Evolutionary conservation across 1,139 yeast genomes (phyloP).

Genomic region (Kurtzmaniella quercitrusa): DNA sequence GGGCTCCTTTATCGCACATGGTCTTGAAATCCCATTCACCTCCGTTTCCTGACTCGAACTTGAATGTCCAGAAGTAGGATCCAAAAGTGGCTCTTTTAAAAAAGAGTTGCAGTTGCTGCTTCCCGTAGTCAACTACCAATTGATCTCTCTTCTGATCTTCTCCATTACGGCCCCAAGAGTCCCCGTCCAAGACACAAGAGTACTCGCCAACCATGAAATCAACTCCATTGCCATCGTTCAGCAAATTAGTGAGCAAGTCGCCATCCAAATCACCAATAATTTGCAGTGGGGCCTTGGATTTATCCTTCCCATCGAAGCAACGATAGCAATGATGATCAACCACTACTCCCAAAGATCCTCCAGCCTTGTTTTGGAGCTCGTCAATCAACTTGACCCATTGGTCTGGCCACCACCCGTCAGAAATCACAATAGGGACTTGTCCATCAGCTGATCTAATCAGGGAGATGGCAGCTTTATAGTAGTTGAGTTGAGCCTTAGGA

Average conservation of each 20-base stretch:
- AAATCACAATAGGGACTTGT: slow-evolving; percentile 67
- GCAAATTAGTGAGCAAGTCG: slow-evolving; percentile 50
- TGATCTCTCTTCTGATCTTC: slow-evolving; percentile 42
- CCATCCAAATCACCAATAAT: slow-evolving; percentile 55
- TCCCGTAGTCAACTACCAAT: slow-evolving; percentile 35
- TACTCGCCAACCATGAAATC: slow-evolving; percentile 87
- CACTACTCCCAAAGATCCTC: slow-evolving; percentile 51
- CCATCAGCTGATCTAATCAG: slow-evolving; percentile 55
- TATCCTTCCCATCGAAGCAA: slow-evolving; percentile 77
- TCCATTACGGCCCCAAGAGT: slow-evolving; percentile 59
- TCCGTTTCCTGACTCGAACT: slow-evolving; percentile 83
- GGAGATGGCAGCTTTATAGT: slow-evolving; percentile 64
- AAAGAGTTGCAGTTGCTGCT: slow-evolving; percentile 40
- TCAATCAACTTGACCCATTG: slow-evolving; percentile 73
- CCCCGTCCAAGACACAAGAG: slow-evolving; percentile 79
- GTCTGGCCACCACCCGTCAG: slow-evolving; percentile 93
- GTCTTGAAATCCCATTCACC: slow-evolving; percentile 95
- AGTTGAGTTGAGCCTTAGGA: slow-evolving; percentile 50
- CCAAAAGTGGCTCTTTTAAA: slow-evolving; percentile 59
- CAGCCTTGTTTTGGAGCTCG: slow-evolving; percentile 31
- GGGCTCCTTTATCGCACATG: slow-evolving; percentile 65
- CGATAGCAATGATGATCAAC: slow-evolving; percentile 85
- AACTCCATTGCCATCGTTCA: slow-evolving; percentile 44
- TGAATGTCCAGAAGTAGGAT: slow-evolving; percentile 85
- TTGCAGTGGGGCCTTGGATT: slow-evolving; percentile 56